Base-by-base conservation (phyloP, 1,139 yeast species). In the Taiozyma sp. region DNA sequence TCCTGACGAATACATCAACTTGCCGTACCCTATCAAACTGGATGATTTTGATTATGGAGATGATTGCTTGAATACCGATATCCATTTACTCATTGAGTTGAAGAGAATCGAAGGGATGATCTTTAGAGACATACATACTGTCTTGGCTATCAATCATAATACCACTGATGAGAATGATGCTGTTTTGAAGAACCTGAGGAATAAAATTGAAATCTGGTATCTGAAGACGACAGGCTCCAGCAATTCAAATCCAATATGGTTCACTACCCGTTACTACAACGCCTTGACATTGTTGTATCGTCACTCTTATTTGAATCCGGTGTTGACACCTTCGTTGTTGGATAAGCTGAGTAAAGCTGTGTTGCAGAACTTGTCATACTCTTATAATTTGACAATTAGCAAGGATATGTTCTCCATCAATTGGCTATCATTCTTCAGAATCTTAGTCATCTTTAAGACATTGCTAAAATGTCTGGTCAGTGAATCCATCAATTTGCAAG, bases 221-320 rank as follows among this genome's bases (percentile, higher is more conserved):
- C 39, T 58, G 19, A 44, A 53, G 23, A 50, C 61, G 4, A 59
- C 62, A 3, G 30, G 54, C 4, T 30, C 28, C 16, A 28, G 40
- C 41, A 32, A 54, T 38, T 40, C 48, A 41, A 43, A 36, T 44
- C 28, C 56, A 19, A 44, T 53, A 13, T 58, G 58, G 56, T 50
- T 54, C 14, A 55, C 61, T 4, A 58, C 60, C 8, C 54, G 53
- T 49, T 59, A 58, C 38, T 57, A 56, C 39, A 57, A 58, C 45
- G 44, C 55, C 13, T 41, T 59, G 43, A 59, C 57, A 2, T 43
- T 59, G 16, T 43, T 59, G 2, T 57, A 59, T 40, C 52, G 57
- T 16, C 62, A 58, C 19, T 54, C 59, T 39, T 58, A 56, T 42
- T 49, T 58, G 28, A 53, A 54, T 34, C 59, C 58, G 8, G 34